These are phyloP conservation scores for Tetrapyrgos nigripes DNA, from an alignment of 1,284 basidiomycete species.

Conservation along the genomic window DNA sequence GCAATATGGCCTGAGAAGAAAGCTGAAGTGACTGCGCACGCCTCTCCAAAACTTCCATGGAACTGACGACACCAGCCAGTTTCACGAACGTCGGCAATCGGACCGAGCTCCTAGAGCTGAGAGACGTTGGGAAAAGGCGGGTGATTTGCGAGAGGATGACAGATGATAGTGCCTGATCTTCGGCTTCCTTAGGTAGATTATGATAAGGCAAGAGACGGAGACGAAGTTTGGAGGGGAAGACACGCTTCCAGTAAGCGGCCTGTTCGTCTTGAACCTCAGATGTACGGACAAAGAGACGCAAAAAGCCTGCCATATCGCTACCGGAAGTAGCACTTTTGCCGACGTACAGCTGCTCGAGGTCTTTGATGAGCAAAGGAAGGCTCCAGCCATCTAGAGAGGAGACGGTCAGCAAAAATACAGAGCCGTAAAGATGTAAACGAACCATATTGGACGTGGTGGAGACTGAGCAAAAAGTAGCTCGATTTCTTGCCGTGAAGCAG, in stretches of 20 bases:
- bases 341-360: constrained; percentile 44
- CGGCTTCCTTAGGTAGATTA: not conserved
- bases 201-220: constrained; percentile 40
- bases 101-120: not conserved
- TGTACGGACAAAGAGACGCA: constrained; percentile 32
- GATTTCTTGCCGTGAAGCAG: constrained; percentile 34
- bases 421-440: not conserved
- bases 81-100: constrained; percentile 1
- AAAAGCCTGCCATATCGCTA: constrained; percentile 40
- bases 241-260: constrained; percentile 44
- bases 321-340: constrained; percentile 28
- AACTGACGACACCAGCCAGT: not conserved
- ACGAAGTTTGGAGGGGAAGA: constrained; percentile 36
- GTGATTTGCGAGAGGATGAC: not conserved
- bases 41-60: constrained; percentile 15
- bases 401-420: not conserved
- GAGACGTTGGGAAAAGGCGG: not conserved
- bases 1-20: constrained; percentile 46
- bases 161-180: not conserved
- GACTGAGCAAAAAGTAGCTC: constrained; percentile 46
- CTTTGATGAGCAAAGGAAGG: constrained; percentile 47
- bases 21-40: constrained; percentile 37
- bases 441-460: constrained; percentile 59
- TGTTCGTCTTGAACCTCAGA: constrained; percentile 36
- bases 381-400: constrained; percentile 46